Evolutionary conservation across 2,329 filamentous ascomycete species (phyloP).

Genomic region (Alternaria burnsii): DNA sequence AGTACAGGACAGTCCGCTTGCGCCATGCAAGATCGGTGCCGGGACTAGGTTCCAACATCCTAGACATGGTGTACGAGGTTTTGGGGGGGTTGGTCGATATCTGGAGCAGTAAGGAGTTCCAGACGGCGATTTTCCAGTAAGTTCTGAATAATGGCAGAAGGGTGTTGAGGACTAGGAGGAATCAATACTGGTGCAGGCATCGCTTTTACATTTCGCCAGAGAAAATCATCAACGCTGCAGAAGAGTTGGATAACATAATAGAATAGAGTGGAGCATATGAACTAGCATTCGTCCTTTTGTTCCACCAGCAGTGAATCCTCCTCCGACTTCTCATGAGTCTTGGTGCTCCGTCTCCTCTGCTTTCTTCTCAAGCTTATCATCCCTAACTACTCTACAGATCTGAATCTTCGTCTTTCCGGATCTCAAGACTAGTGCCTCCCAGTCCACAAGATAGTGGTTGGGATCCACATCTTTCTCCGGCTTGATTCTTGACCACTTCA

Average conservation of each 20-base stretch:
- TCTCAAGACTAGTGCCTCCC: conserved; percentile 62
- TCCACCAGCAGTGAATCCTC: not conserved
- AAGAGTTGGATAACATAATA: not conserved
- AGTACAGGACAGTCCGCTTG: not conserved
- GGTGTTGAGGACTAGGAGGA: too few species aligned
- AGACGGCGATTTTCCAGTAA: not conserved
- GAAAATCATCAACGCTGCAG: not conserved
- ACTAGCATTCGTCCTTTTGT: not conserved
- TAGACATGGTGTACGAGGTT: not conserved
- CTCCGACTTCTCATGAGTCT: not conserved
- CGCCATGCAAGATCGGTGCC: conserved; percentile 13
- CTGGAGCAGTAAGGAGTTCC: not conserved
- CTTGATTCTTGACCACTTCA: conserved; percentile 71
- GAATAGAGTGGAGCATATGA: not conserved
- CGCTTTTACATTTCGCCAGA: not conserved
- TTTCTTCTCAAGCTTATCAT: conserved; percentile 48
- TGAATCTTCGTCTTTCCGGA: conserved; percentile 69
- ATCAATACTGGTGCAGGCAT: not conserved
- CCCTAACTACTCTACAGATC: conserved; percentile 63
- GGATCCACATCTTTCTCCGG: conserved; percentile 67
- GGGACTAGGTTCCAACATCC: conserved; percentile 21
- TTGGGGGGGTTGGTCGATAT: not conserved
- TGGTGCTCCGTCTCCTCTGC: not conserved
- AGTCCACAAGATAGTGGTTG: conserved; percentile 67
- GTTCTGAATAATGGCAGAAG: not conserved